Base-by-base conservation (phyloP, 2,329 filamentous ascomycete genomes). In the Trichoderma atrobrunneum region DNA sequence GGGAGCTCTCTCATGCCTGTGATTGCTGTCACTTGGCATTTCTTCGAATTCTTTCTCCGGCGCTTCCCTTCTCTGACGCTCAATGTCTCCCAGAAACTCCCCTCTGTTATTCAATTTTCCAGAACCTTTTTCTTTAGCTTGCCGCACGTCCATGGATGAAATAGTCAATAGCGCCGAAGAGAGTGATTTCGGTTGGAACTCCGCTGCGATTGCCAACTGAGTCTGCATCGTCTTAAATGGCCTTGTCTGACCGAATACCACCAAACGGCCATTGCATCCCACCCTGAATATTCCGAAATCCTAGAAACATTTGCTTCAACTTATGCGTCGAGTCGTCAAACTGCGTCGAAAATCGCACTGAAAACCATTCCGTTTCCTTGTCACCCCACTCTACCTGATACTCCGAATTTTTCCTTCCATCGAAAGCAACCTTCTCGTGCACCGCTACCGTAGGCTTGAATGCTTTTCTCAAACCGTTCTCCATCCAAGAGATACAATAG, bases 121-220 rank as follows among this genome's bases (percentile, higher is more conserved):
- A 43, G 36, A 16, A 18, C 5, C 2, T 16, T 16, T 39, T 36
- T 16, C 5, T 36, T 7, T 3, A 39, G 14, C 14, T 39, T 39
- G 36, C 14, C 36, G 14, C 14, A 32, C 6, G 36, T 3, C 7
- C 39, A n/a, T 18, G 7, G 1, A 43, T 18, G 18, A n/a, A 43
- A 43, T 43, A 10, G 36, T 1, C 36, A 18, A 43, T n/a, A 16
- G 16, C 7, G 7, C 39, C 16, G 18, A 10, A 0, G 39, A n/a
- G 3, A 1, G 0, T 43, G 39, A 43, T n/a, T 43, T 0, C 1
- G 16, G 16, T n/a, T n/a, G 39, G 18, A 43, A 0, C 0, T 2
- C 39, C 7, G 39, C 39, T n/a, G 16, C 0, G 18, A n/a, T n/a
- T n/a, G 39, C 39, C 39, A 43, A 43, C 7, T n/a, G 7, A n/a